Conservation (phyloP, 768 basidiomycete species). For the Crucibulum laeve region DNA sequence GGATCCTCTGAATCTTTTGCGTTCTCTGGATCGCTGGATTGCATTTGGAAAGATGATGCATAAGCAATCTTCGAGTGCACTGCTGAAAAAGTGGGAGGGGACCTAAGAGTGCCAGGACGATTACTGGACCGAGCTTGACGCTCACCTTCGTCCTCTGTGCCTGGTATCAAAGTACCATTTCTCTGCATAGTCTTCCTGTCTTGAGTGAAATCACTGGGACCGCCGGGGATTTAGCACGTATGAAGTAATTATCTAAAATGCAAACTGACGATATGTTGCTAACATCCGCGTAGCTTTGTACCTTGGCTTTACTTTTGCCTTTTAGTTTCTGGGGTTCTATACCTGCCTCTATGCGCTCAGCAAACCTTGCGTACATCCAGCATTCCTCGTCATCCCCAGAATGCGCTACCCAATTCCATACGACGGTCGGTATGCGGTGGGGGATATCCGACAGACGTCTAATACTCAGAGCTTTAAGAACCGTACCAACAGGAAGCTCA, state of each 20-base stretch:
- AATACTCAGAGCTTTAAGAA: constrained; percentile 41
- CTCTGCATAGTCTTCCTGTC: neutral
- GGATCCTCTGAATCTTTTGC: constrained; percentile 38
- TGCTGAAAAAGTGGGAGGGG: neutral
- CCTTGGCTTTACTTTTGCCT: constrained; percentile 23
- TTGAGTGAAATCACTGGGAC: neutral
- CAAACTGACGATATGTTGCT: constrained; percentile 46
- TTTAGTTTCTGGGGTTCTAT: constrained; percentile 13
- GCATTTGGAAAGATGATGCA: constrained; percentile 10
- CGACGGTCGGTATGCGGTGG: constrained; percentile 57
- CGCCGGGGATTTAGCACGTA: too few species aligned
- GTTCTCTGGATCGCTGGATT: neutral
- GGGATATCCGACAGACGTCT: constrained; percentile 55
- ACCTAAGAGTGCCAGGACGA: neutral
- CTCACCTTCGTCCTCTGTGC: neutral
- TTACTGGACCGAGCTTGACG: neutral
- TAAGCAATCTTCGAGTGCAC: constrained; percentile 1
- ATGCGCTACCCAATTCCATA: constrained; percentile 55
- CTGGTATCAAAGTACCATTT: neutral
- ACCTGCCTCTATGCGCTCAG: constrained; percentile 43
- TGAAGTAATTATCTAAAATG: too few species aligned
- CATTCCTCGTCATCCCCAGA: constrained; percentile 27
- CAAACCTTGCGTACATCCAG: constrained; percentile 44
- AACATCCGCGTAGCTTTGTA: constrained; percentile 20
- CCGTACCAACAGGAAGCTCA: constrained; percentile 26